Conservation (phyloP, 2,329 filamentous ascomycete genomes). For the Colletotrichum sp. region DNA sequence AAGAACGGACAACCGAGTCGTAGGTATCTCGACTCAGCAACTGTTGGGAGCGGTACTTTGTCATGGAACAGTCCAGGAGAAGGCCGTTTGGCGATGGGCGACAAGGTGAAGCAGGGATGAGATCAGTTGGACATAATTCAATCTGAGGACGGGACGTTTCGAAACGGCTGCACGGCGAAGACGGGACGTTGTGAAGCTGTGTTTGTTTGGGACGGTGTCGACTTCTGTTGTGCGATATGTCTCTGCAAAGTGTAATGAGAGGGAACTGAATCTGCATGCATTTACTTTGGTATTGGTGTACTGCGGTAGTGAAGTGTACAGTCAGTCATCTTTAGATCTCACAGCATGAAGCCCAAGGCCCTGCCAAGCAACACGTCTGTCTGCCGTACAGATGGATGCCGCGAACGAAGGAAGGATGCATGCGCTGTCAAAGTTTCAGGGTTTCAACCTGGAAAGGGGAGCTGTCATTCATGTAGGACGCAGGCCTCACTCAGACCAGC, state of each 20-base stretch:
- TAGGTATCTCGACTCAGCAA: not conserved
- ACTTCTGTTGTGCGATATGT: not conserved
- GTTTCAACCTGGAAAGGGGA: not conserved
- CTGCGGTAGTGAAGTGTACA: not conserved
- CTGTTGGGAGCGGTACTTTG: not conserved
- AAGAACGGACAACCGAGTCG: not conserved
- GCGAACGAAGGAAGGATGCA: not conserved
- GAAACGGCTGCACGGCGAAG: conserved; percentile 1
- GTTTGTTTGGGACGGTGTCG: not conserved
- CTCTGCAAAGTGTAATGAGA: not conserved
- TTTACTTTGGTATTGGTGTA: not conserved
- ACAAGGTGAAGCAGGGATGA: not conserved
- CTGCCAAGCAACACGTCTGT: not conserved
- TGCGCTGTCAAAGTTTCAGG: not conserved
- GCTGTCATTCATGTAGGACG: not conserved
- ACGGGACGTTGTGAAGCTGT: not conserved
- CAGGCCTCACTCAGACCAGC: not conserved
- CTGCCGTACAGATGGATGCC: not conserved
- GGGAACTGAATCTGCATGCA: not conserved
- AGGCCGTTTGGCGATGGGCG: not conserved
- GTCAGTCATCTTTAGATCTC: not conserved
- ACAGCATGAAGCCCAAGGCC: not conserved
- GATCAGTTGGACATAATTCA: not conserved
- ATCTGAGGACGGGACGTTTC: conserved; percentile 3
- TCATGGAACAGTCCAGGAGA: not conserved